Evolutionary conservation across 352 stramenopile genomes (phyloP).

Genomic region (Pythium phragmitis): DNA sequence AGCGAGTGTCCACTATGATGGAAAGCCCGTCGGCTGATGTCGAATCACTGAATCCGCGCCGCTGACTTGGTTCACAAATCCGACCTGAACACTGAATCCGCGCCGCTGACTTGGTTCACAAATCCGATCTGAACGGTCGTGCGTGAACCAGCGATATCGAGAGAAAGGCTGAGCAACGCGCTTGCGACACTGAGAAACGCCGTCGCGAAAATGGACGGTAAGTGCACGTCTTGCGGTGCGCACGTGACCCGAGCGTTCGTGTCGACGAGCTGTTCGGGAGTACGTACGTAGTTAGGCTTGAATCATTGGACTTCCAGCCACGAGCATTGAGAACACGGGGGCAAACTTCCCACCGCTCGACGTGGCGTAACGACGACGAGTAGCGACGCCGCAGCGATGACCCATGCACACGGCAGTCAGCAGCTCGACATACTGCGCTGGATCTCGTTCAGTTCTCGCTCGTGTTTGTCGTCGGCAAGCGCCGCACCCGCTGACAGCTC

Average conservation of each 20-base stretch:
- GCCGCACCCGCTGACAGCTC: neutral
- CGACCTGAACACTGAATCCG: slow-evolving; percentile 31
- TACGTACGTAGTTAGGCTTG: slow-evolving; percentile 36
- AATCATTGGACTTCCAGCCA: slow-evolving; percentile 58
- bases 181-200: slow-evolving; percentile 77
- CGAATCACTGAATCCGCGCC: slow-evolving; percentile 38
- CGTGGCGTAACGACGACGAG: slow-evolving; percentile 28
- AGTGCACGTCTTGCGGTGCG: slow-evolving; percentile 52
- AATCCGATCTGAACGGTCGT: slow-evolving; percentile 27
- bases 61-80: slow-evolving; percentile 4
- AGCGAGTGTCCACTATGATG: slow-evolving; percentile 71
- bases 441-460: slow-evolving; percentile 18
- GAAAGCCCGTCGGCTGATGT: slow-evolving; percentile 36
- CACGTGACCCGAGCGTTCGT: slow-evolving; percentile 26
- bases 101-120: neutral
- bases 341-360: slow-evolving; percentile 74
- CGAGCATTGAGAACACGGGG: slow-evolving; percentile 62
- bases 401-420: slow-evolving; percentile 25
- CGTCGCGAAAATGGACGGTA: slow-evolving; percentile 76
- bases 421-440: slow-evolving; percentile 37
- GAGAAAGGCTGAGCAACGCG: slow-evolving; percentile 66
- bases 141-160: slow-evolving; percentile 61
- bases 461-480: neutral
- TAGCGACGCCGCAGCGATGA: slow-evolving; percentile 29
- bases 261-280: neutral